Conservation (phyloP, 192 early-diverging fungal genomes). For the Podila epigama region DNA sequence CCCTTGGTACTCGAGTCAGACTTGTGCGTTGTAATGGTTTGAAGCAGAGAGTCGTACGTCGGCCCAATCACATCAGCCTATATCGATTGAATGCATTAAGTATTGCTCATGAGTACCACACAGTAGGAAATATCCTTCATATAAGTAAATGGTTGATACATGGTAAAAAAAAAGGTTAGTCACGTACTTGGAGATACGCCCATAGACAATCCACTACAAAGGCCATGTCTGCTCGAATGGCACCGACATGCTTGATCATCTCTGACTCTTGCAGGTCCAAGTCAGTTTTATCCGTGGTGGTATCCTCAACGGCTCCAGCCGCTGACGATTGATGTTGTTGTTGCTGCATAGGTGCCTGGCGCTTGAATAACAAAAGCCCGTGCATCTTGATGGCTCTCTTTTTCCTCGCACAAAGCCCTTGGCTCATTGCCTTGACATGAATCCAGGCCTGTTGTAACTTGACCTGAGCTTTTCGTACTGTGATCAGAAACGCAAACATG, state of each 20-base stretch:
- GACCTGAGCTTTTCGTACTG: constrained; percentile 63
- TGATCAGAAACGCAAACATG: constrained; percentile 69
- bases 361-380: background rate
- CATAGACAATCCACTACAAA: constrained; percentile 78
- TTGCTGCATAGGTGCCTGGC: no score
- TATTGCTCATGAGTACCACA: background rate
- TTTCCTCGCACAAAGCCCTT: constrained; percentile 21
- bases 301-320: background rate
- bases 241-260: constrained; percentile 56
- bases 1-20: background rate
- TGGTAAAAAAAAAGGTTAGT: background rate
- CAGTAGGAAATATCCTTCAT: background rate
- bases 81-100: background rate
- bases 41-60: constrained; percentile 38
- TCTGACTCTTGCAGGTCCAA: constrained; percentile 10
- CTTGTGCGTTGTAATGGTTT: constrained; percentile 21
- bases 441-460: constrained; percentile 54
- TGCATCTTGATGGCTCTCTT: background rate
- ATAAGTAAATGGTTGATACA: background rate
- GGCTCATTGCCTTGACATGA: constrained; percentile 51
- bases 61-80: constrained; percentile 55
- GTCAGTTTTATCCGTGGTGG: constrained; percentile 14
- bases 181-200: constrained; percentile 72
- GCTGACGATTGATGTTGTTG: background rate
- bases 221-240: constrained; percentile 64